These are phyloP conservation scores for Cyclocybe aegerita DNA, from an alignment of 768 basidiomycete genomes.

Conservation along the genomic window DNA sequence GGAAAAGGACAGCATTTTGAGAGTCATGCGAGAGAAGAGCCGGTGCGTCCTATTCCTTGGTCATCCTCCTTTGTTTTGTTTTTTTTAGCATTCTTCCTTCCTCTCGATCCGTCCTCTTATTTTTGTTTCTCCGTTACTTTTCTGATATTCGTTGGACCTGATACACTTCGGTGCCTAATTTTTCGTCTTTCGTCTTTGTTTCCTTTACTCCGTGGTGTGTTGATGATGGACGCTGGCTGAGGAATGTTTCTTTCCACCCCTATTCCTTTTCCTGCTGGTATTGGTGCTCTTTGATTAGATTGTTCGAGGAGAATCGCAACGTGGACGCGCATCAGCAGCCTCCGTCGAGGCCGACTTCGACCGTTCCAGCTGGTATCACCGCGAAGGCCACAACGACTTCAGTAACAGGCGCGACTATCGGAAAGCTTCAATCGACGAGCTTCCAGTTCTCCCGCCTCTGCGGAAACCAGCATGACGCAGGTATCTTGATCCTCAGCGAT, in stretches of 20 bases:
- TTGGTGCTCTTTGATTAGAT: conserved; percentile 21
- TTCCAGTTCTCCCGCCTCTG: conserved; percentile 30
- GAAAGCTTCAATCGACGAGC: conserved; percentile 8
- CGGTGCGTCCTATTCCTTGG: conserved; percentile 43
- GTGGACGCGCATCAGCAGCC: conserved; percentile 1
- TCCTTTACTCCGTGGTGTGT: not conserved
- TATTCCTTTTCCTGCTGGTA: conserved; percentile 14
- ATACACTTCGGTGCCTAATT: conserved; percentile 14
- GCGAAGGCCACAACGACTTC: not conserved
- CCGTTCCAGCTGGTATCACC: not conserved
- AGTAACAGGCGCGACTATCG: conserved; percentile 4
- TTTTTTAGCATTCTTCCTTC: conserved; percentile 5
- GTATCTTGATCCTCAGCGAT: conserved; percentile 51
- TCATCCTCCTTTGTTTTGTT: conserved; percentile 6
- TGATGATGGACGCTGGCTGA: conserved; percentile 8
- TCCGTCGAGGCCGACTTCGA: not conserved
- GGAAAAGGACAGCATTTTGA: conserved; percentile 48
- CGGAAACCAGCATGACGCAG: conserved; percentile 35
- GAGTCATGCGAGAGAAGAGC: conserved; percentile 46
- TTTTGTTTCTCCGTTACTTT: conserved; percentile 4
- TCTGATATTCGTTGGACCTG: conserved; percentile 1
- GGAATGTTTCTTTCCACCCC: not conserved
- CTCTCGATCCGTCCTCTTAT: conserved; percentile 9
- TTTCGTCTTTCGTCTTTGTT: not conserved
- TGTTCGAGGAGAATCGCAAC: conserved; percentile 26